These are phyloP conservation scores for Pythium sukuiense DNA, from an alignment of 352 stramenopile species.

Conservation along the genomic window DNA sequence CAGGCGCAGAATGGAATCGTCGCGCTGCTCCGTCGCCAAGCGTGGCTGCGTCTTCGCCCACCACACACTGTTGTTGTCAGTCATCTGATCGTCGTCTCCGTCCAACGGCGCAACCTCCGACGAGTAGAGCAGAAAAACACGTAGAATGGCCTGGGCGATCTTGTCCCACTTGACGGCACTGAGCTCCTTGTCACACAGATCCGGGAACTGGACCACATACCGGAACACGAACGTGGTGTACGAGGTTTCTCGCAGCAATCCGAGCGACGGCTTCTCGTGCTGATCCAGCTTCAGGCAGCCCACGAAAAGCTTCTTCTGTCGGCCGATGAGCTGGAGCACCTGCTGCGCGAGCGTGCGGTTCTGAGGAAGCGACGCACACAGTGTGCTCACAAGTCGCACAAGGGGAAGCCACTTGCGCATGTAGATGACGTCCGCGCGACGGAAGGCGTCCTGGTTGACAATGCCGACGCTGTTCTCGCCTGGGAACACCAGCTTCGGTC, in stretches of 20 bases:
- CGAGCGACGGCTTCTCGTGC: constrained; percentile 44
- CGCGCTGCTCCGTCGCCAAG: constrained; percentile 52
- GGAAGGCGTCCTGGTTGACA: constrained; percentile 40
- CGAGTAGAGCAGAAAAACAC: constrained; percentile 66
- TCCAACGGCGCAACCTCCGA: constrained; percentile 47
- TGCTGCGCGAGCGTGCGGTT: constrained; percentile 64
- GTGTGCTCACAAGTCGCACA: constrained; percentile 56
- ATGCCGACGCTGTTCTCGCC: constrained; percentile 29
- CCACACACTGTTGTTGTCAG: constrained; percentile 49
- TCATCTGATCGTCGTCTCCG: constrained; percentile 33
- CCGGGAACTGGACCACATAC: constrained; percentile 73
- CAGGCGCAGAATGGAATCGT: constrained; percentile 31
- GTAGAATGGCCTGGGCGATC: constrained; percentile 65
- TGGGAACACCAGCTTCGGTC: constrained; percentile 56
- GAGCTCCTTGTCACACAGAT: constrained; percentile 66
- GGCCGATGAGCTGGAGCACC: constrained; percentile 56
- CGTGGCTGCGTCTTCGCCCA: constrained; percentile 44
- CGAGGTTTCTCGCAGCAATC: constrained; percentile 63
- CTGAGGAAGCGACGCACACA: constrained; percentile 65
- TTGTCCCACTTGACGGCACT: constrained; percentile 72
- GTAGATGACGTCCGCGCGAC: constrained; percentile 63
- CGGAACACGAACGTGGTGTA: constrained; percentile 82
- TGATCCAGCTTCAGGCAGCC: constrained; percentile 62
- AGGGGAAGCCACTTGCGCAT: constrained; percentile 80
- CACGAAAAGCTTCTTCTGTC: constrained; percentile 72